Conservation (phyloP, 2,329 filamentous ascomycete species). For the Ceratocystis albifundus region DNA sequence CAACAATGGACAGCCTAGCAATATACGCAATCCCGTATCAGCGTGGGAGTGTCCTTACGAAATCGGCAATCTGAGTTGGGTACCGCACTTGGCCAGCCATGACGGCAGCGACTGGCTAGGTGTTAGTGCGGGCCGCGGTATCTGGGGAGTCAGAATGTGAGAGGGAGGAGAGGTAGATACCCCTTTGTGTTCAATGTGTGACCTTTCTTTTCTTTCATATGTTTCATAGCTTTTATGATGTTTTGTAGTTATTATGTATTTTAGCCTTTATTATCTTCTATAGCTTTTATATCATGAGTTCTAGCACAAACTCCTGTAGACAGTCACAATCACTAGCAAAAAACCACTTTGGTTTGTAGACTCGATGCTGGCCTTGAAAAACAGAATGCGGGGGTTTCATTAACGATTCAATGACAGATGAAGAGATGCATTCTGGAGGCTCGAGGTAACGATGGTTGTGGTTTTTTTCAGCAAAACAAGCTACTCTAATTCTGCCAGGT, state of each 20-base stretch:
- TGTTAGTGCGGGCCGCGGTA: slow-evolving; percentile 65
- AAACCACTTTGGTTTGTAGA: too few relatives aligned
- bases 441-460: too few relatives aligned
- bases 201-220: slow-evolving; percentile 7
- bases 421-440: too few relatives aligned
- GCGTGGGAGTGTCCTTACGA: slow-evolving; percentile 82
- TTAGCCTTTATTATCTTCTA: slow-evolving; percentile 12
- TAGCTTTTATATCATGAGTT: neutral
- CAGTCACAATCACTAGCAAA: too few relatives aligned
- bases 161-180: neutral
- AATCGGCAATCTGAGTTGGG: slow-evolving; percentile 75
- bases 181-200: neutral
- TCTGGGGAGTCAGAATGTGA: slow-evolving; percentile 56
- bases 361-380: too few relatives aligned
- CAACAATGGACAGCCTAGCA: slow-evolving; percentile 46
- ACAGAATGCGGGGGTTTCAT: too few relatives aligned
- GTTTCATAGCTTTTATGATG: slow-evolving; percentile 13
- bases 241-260: neutral
- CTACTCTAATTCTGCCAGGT: neutral
- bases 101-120: slow-evolving; percentile 76
- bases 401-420: too few relatives aligned
- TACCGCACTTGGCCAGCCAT: slow-evolving; percentile 54
- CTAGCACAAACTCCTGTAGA: neutral
- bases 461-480: neutral
- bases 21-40: slow-evolving; percentile 55